Conservation (phyloP, 129 eudicot genomes). For the Smallanthus sonchifolius region DNA sequence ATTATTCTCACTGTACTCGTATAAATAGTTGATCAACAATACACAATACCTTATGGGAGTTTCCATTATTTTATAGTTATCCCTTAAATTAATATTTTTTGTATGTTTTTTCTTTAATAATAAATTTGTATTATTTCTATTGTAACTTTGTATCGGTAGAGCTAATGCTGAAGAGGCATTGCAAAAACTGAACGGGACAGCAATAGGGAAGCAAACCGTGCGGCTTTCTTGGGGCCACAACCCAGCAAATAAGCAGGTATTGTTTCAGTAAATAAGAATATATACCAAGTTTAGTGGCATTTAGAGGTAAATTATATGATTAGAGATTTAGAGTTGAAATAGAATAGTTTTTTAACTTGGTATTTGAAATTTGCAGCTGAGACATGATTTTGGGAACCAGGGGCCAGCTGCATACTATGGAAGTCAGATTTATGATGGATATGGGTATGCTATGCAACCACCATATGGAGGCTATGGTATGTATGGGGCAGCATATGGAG, state of each 20-base stretch:
- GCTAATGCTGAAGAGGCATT: constrained; percentile 67
- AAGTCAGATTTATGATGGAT: constrained; percentile 55
- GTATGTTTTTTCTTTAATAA: neutral
- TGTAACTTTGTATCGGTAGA: constrained; percentile 21
- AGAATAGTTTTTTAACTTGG: neutral
- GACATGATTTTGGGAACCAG: constrained; percentile 56
- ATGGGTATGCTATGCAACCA: constrained; percentile 51
- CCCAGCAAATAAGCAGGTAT: constrained; percentile 68
- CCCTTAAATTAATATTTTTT: neutral
- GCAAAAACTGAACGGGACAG: constrained; percentile 60
- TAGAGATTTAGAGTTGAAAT: neutral
- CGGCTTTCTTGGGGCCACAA: constrained; percentile 25
- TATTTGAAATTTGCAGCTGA: constrained; percentile 33
- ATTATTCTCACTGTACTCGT: no score
- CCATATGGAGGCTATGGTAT: constrained; percentile 27
- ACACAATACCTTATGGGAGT: no score
- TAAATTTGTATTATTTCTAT: no score
- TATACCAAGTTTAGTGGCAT: neutral
- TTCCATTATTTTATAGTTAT: no score
- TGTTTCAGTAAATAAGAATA: neutral
- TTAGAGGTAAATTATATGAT: neutral
- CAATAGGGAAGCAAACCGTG: constrained; percentile 66
- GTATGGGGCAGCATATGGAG: constrained; percentile 62
- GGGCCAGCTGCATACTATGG: constrained; percentile 68
- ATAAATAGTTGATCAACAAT: no score